phyloP scores from a whole-genome alignment of 1,284 basidiomycete species.

The Ustilago esculenta region DNA sequence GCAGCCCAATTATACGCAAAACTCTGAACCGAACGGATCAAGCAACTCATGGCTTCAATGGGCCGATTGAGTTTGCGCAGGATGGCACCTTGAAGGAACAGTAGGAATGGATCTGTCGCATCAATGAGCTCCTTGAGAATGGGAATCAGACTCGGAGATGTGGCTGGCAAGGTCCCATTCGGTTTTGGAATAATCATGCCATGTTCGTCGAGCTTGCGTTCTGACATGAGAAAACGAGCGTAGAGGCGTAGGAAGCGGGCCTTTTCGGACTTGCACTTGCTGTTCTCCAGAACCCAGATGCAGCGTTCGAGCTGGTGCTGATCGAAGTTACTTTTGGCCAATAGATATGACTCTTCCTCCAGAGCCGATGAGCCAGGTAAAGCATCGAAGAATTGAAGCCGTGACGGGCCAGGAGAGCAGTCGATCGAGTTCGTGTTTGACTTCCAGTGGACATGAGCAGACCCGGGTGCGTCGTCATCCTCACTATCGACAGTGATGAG shows the following conservation, averaged over 20 bases:
- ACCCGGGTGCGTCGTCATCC: conserved; percentile 29
- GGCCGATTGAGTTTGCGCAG: conserved; percentile 62
- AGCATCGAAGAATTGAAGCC: neutral
- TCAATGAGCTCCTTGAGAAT: conserved; percentile 59
- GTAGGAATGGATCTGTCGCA: conserved; percentile 53
- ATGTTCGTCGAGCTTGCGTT: conserved; percentile 54
- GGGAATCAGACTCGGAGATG: conserved; percentile 43
- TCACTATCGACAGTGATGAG: conserved; percentile 43
- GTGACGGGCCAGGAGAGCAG: conserved; percentile 33
- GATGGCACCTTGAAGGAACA: conserved; percentile 65
- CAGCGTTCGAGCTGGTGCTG: conserved; percentile 82
- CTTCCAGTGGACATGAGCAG: conserved; percentile 49
- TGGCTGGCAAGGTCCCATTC: conserved; percentile 42
- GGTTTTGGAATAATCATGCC: conserved; percentile 50
- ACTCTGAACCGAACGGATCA: conserved; percentile 78
- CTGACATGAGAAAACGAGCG: conserved; percentile 75
- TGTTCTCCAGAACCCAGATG: conserved; percentile 68
- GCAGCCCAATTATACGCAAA: conserved; percentile 97
- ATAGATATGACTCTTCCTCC: conserved; percentile 72
- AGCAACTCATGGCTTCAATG: conserved; percentile 81
- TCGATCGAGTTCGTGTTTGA: conserved; percentile 44
- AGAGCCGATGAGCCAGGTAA: neutral
- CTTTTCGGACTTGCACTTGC: conserved; percentile 67
- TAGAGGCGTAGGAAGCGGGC: conserved; percentile 83
- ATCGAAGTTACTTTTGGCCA: conserved; percentile 81